Conservation (phyloP, 352 stramenopile genomes). For the Pythium periplocum region DNA sequence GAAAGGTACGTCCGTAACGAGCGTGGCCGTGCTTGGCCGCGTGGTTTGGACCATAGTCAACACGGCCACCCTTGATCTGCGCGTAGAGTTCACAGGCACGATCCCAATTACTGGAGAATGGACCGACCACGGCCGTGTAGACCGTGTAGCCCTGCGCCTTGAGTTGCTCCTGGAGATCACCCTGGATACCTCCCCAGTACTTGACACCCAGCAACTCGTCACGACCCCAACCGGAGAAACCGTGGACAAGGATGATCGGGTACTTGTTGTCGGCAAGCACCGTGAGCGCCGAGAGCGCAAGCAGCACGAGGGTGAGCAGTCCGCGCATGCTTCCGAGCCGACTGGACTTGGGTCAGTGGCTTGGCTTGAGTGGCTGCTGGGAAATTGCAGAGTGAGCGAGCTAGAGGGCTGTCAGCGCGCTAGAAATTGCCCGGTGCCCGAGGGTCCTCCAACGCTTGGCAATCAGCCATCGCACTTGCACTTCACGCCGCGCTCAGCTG, state of each 20-base stretch:
- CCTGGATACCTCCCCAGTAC: constrained; percentile 48
- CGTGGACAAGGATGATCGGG: constrained; percentile 41
- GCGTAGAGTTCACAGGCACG: constrained; percentile 49
- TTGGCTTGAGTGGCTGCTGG: neutral
- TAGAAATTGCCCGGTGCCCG: too few species aligned
- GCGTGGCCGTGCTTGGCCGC: constrained; percentile 24
- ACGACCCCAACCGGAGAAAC: constrained; percentile 39
- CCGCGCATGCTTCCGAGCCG: neutral
- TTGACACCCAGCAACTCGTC: constrained; percentile 44
- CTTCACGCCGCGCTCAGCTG: too few species aligned
- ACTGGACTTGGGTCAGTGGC: too few species aligned
- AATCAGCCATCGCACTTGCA: too few species aligned
- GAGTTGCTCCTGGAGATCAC: constrained; percentile 35
- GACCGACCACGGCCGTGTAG: constrained; percentile 36
- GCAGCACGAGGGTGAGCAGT: constrained; percentile 10
- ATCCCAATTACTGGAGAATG: constrained; percentile 55
- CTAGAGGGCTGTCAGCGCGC: neutral
- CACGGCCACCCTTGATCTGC: constrained; percentile 22
- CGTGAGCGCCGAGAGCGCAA: constrained; percentile 3
- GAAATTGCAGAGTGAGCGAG: neutral
- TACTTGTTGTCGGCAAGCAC: constrained; percentile 26
- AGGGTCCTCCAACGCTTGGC: too few species aligned
- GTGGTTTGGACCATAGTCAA: constrained; percentile 15
- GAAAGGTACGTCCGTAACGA: constrained; percentile 7
- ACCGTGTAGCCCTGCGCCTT: constrained; percentile 33